Evolutionary conservation across 208 protist genomes (phyloP).

Genomic region (Leishmania braziliensis): DNA sequence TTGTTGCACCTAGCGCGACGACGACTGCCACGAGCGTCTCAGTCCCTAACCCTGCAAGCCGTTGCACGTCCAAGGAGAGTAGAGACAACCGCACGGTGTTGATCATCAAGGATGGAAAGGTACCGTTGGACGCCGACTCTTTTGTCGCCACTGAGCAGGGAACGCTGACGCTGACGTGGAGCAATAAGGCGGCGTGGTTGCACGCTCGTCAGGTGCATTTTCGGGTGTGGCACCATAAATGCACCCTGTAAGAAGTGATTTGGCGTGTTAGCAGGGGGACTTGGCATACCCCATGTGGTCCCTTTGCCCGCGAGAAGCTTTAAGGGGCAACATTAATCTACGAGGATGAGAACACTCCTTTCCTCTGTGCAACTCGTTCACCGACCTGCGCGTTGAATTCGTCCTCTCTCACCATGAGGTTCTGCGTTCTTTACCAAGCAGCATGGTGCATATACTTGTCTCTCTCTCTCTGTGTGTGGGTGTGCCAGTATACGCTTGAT

Average conservation of each 20-base stretch:
- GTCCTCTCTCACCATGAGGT: no score
- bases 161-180: conserved; percentile 42
- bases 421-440: no score
- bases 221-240: conserved; percentile 13
- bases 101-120: conserved; percentile 34
- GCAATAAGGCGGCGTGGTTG: conserved; percentile 54
- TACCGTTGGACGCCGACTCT: conserved; percentile 29
- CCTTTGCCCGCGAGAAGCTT: no score
- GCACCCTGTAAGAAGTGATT: no score
- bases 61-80: neutral
- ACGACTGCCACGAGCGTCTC: neutral
- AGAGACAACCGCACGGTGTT: neutral
- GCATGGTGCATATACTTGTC: no score
- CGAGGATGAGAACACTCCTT: neutral
- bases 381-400: no score
- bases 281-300: no score
- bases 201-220: conserved; percentile 42
- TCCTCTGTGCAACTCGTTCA: no score
- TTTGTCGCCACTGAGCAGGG: conserved; percentile 25
- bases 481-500: no score
- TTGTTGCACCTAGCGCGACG: neutral
- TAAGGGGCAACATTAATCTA: neutral
- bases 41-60: no score
- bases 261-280: neutral
- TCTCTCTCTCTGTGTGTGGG: no score